Base-by-base conservation (phyloP, 1,139 yeast genomes). In the Wickerhamomyces sp. region DNA sequence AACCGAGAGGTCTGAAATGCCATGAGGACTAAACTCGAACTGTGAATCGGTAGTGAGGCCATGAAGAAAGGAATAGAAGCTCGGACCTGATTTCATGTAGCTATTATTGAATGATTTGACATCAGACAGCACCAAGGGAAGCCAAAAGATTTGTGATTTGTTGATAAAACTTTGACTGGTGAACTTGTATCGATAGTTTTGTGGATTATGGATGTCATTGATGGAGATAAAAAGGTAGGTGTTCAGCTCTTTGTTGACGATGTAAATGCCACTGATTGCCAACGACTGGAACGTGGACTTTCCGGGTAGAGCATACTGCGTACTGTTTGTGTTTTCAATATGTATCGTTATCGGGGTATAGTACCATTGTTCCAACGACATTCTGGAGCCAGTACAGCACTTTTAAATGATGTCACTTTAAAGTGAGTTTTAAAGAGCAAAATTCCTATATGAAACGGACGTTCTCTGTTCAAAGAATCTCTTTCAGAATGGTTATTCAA, bases 261-360 rank as follows among this genome's bases (percentile, higher is more conserved):
- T 29, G 25, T 46, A 47, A 4, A 45, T 34, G 5, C 55, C 55
- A 19, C 54, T 49, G 19, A 38, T 22, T 3, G 54, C 54, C 11
- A 22, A 19, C 27, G 33, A n/a, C 18, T 11, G 14, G 16, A n/a
- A 9, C 27, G n/a, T n/a, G n/a, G n/a, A n/a, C n/a, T n/a, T n/a
- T n/a, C n/a, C n/a, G n/a, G n/a, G n/a, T n/a, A n/a, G n/a, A n/a
- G n/a, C n/a, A n/a, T 30, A 15, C 26, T 24, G 24, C 23, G 16
- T 2, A 14, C 20, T 9, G 25, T 23, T 36, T 23, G 37, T 15
- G 12, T 28, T 36, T 23, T 36, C 45, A 17, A 46, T 34, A 34
- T 46, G 53, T 29, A 49, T 41, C 19, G 53, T 43, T 31, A 49
- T 44, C 6, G 53, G 51, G 6, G 47, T 36, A 27, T 46, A 49